These are phyloP conservation scores for Stephania japonica DNA, from an alignment of 164 flowering plant species.

Conservation along the genomic window DNA sequence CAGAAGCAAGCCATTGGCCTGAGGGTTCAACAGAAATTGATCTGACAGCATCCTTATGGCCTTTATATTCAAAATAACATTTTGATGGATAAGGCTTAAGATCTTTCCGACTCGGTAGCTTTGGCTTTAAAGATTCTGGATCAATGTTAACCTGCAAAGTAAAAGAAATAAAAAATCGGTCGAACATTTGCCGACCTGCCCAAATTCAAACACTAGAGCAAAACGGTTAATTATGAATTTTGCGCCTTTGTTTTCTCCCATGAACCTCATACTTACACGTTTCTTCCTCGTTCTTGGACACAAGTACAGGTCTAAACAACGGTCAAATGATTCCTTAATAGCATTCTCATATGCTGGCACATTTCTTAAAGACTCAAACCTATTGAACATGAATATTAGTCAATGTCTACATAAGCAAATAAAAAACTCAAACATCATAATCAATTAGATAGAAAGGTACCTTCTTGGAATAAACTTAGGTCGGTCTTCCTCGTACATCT, in stretches of 20 bases:
- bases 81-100: slow-evolving; percentile 80
- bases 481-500: slow-evolving; percentile 93
- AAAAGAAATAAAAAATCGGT: neutral
- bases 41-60: slow-evolving; percentile 70
- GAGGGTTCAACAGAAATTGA: slow-evolving; percentile 68
- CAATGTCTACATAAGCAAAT: neutral
- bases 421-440: neutral
- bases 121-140: slow-evolving; percentile 91
- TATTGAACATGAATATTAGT: slow-evolving; percentile 18
- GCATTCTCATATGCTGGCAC: slow-evolving; percentile 85
- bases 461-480: slow-evolving; percentile 86
- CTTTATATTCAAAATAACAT: slow-evolving; percentile 83
- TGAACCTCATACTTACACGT: slow-evolving; percentile 52
- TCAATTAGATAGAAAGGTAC: slow-evolving; percentile 24
- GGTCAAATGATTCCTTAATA: slow-evolving; percentile 69
- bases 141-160: slow-evolving; percentile 73
- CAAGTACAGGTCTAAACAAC: slow-evolving; percentile 87
- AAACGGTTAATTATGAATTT: neutral
- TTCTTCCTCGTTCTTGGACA: slow-evolving; percentile 87
- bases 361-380: slow-evolving; percentile 65
- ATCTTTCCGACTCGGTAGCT: slow-evolving; percentile 82
- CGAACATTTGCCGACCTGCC: neutral
- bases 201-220: neutral
- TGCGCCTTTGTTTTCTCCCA: neutral
- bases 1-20: slow-evolving; percentile 94